Percentiles rank a stretch among this genome's conserved stretches.
These are phyloP conservation scores for Rehmannia glutinosa DNA, from an alignment of 257 asterid species.

Conservation along the genomic window DNA sequence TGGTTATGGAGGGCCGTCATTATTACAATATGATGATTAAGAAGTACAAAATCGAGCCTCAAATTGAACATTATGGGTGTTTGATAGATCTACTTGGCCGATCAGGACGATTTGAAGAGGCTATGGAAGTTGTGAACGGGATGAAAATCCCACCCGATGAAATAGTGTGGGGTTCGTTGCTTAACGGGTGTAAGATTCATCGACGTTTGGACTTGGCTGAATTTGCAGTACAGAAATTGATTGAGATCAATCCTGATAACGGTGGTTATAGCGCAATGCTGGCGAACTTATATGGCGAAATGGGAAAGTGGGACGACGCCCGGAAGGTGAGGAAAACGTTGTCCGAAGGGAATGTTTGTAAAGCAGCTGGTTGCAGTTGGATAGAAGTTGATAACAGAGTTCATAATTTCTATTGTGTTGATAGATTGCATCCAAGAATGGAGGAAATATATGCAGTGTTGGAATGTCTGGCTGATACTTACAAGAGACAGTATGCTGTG, in stretches of 20 bases:
- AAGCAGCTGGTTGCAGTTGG: slow-evolving; percentile 84
- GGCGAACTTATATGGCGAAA: slow-evolving; percentile 65
- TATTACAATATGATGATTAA: slow-evolving; percentile 52
- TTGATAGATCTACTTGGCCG: slow-evolving; percentile 71
- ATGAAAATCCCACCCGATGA: slow-evolving; percentile 72
- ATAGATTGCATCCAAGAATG: slow-evolving; percentile 54
- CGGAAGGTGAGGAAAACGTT: slow-evolving; percentile 38
- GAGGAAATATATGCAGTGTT: slow-evolving; percentile 57
- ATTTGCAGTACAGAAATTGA: slow-evolving; percentile 46
- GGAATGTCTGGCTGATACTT: slow-evolving; percentile 25
- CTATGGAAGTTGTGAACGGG: slow-evolving; percentile 49
- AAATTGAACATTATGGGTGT: slow-evolving; percentile 75
- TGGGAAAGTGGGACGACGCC: slow-evolving; percentile 71
- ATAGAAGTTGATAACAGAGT: slow-evolving; percentile 56
- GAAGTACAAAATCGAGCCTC: slow-evolving; percentile 52
- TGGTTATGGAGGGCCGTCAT: slow-evolving; percentile 48
- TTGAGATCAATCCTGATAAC: slow-evolving; percentile 52
- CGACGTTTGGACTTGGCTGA: slow-evolving; percentile 58
- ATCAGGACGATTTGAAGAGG: slow-evolving; percentile 64
- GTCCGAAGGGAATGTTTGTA: slow-evolving; percentile 39
- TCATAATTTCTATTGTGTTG: slow-evolving; percentile 54
- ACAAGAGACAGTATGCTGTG: background rate
- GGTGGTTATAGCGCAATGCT: slow-evolving; percentile 65
- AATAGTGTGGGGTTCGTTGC: slow-evolving; percentile 74
- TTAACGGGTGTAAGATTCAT: slow-evolving; percentile 72